Evolutionary conservation across 1,139 yeast species (phyloP), one percentile per base, ranked within the genome.

Genomic region (Nadsonia commutata): DNA sequence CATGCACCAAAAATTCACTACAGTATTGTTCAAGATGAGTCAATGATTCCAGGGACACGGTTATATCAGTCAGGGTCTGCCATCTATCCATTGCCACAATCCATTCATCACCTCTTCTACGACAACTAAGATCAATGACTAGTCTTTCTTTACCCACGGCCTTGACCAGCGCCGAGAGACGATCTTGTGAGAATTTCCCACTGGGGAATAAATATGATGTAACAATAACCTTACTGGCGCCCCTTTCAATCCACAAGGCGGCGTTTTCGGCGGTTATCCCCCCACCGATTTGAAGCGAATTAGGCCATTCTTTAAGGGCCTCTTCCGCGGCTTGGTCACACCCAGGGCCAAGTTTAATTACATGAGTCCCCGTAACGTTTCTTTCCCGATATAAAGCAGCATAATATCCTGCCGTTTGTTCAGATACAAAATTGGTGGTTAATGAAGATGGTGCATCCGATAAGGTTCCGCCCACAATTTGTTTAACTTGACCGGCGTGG

Each of bases 11-110:
- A 55, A 88, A 83, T 62, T 90, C 98, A 49, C 76, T 73, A 55
- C 97, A 84, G 59, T 80, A 83, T 42, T 67, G 46, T 13, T 80
- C 64, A 33, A 90, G 70, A 44, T 61, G 49, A 3, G 53, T 58
- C 45, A 90, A 70, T 23, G 83, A 72, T 23, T 71, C 72, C 37
- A 60, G 58, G 42, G 68, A 67, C 44, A 90, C 66, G 44, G 64
- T 72, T 41, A 78, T 71, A 40, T 68, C 70, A 0, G 98, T 90
- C 37, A 88, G 64, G 0, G 93, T 83, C 62, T 88, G 96, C 98
- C 98, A 90, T 60, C 88, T 82, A 62, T 93, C 86, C 77, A 86
- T 90, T 3, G 97, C 96, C 6, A 93, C 97, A 20, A 79, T 74
- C 98, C 98, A 90, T 40, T 65, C 62, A 2, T 63, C 67, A 2